Base-by-base conservation (phyloP, 164 flowering plant genomes). In the Piper betle region DNA sequence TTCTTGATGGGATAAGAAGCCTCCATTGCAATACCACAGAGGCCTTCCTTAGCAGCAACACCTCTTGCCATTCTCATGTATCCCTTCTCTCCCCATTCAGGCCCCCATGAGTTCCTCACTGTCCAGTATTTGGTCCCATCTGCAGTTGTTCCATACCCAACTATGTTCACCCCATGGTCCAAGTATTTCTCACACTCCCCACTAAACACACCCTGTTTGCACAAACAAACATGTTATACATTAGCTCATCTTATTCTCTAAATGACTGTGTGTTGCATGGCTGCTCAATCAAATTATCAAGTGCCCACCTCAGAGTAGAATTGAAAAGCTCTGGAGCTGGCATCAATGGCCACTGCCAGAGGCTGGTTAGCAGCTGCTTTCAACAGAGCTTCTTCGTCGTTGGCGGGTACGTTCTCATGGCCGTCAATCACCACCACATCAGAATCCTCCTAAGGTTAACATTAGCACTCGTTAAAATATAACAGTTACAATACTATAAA, bases 71-170 rank as follows among this genome's bases (percentile, higher is more conserved):
- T 80, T 72, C 93, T 83, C 5, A 92, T 77, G 78, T 85, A 89
- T 11, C 98, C 98, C 53, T 74, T 81, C 73, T 92, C 96, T 43
- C 96, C 96, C 98, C 98, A 87, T 61, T 78, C 84, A 41, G 80
- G 39, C 52, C 96, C 98, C 98, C 98, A 92, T 2, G 98, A 92
- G 78, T 92, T 92, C 80, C 70, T 89, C 76, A 92, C 91, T 12
- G 78, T 84, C 98, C 96, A 89, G 69, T 89, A 92, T 58, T 87
- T 85, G 40, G 88, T 87, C 13, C 96, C 93, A 68, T 87, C 93
- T 0, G 71, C 56, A 1, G 91, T 80, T 42, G 78, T 69, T 40
- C 98, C 96, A 57, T 92, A 92, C 0, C 98, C 98, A 40, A 92
- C 93, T 10, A 77, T 64, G 17, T 86, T 89, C 62, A 89, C 96